phyloP scores from a whole-genome alignment of 2,329 filamentous ascomycete species.

The Cordyceps militaris region DNA sequence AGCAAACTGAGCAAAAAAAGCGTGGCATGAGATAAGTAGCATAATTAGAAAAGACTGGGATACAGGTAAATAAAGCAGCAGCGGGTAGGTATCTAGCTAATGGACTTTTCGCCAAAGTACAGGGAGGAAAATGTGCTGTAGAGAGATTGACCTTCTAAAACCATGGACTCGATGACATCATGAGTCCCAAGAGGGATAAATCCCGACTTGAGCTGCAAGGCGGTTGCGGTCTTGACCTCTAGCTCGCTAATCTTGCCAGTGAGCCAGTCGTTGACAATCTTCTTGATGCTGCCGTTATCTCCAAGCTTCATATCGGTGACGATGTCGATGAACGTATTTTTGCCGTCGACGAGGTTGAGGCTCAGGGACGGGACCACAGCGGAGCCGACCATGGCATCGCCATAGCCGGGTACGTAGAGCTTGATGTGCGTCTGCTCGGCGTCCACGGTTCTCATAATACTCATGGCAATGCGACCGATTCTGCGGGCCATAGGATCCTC shows the following conservation, averaged over 20 bases:
- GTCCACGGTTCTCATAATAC: conserved; percentile 70
- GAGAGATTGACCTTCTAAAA: conserved; percentile 77
- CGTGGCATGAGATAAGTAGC: conserved; percentile 6
- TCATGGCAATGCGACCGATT: conserved; percentile 71
- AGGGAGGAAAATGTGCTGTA: conserved; percentile 55
- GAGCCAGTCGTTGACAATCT: conserved; percentile 82
- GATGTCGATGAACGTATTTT: conserved; percentile 72
- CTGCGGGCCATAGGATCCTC: conserved; percentile 62
- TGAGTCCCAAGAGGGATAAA: conserved; percentile 74
- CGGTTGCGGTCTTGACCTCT: conserved; percentile 64
- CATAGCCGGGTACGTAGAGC: conserved; percentile 78
- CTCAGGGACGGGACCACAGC: conserved; percentile 69
- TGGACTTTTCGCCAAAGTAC: conserved; percentile 53
- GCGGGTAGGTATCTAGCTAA: conserved; percentile 17
- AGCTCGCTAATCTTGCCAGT: conserved; percentile 67
- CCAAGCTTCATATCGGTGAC: conserved; percentile 70
- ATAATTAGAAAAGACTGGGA: conserved; percentile 7
- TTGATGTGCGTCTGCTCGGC: conserved; percentile 65
- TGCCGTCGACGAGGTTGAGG: conserved; percentile 70
- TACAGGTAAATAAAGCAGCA: conserved; percentile 12
- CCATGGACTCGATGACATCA: conserved; percentile 62
- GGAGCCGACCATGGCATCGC: conserved; percentile 67
- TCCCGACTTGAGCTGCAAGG: conserved; percentile 70
- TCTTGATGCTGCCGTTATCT: conserved; percentile 67
- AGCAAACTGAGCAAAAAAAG: conserved; percentile 21